A percentile compares a stretch with the other conserved stretches of the same genome.
phyloP scores from a whole-genome alignment of 2,329 filamentous ascomycete genomes.

The Xylariaceae sp. region DNA sequence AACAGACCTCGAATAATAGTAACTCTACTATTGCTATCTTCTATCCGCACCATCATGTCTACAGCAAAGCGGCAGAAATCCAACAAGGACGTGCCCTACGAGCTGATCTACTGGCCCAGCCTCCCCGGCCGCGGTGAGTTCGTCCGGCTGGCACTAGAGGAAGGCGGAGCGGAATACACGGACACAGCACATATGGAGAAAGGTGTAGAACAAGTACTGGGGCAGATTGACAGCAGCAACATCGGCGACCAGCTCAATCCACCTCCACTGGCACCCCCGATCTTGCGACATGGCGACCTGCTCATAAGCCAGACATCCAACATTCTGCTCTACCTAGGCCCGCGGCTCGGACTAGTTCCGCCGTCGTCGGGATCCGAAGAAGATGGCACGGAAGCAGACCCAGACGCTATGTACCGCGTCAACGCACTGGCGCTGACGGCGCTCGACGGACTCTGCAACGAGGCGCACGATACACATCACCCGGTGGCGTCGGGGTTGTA shows the following conservation, averaged over 20 bases:
- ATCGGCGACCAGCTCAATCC: conserved; percentile 54
- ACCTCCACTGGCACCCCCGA: conserved; percentile 63
- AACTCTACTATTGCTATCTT: too few species aligned
- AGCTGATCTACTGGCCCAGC: conserved; percentile 67
- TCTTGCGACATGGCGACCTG: conserved; percentile 59
- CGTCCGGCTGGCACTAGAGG: conserved; percentile 69
- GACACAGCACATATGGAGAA: conserved; percentile 51
- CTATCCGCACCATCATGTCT: conserved; percentile 25
- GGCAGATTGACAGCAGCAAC: conserved; percentile 42
- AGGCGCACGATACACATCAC: conserved; percentile 73
- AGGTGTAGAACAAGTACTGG: conserved; percentile 49
- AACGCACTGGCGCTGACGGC: conserved; percentile 65
- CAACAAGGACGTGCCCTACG: conserved; percentile 48
- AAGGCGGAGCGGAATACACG: conserved; percentile 59
- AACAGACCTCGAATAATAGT: too few species aligned
- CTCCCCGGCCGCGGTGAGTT: conserved; percentile 73
- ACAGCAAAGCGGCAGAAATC: conserved; percentile 37
- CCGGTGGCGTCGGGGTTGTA: conserved; percentile 56
- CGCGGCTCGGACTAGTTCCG: conserved; percentile 52
- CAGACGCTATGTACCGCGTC: conserved; percentile 53
- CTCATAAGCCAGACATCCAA: conserved; percentile 66
- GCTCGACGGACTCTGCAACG: conserved; percentile 65
- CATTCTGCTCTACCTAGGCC: conserved; percentile 68
- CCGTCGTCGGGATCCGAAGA: conserved; percentile 28
- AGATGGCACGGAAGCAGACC: conserved; percentile 33